Conservation (phyloP, 2,329 filamentous ascomycete species). For the Exophiala bonariae region DNA sequence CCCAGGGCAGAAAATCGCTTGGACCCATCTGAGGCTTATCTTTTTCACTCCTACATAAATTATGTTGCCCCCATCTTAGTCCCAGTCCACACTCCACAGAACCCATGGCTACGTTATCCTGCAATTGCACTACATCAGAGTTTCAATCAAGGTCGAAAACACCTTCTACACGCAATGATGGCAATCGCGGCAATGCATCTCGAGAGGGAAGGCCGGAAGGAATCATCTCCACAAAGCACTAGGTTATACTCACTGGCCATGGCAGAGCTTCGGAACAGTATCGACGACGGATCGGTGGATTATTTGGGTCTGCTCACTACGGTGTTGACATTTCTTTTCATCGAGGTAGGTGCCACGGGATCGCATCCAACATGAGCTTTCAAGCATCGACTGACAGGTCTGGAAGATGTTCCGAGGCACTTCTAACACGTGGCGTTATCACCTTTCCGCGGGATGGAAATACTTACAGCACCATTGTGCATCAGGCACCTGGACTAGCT, state of each 20-base stretch:
- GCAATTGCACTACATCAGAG: conserved; percentile 6
- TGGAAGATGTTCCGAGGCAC: conserved; percentile 1
- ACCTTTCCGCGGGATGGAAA: conserved; percentile 3
- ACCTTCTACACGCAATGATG: conserved; percentile 4
- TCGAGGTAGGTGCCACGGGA: neutral
- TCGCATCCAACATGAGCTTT: neutral
- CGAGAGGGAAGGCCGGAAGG: neutral
- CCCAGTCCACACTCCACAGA: neutral
- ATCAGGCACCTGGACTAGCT: neutral
- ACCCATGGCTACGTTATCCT: conserved; percentile 5
- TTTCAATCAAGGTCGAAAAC: neutral
- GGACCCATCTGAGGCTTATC: neutral
- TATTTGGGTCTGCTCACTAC: conserved; percentile 5
- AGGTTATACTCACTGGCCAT: conserved; percentile 1
- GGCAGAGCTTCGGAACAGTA: conserved; percentile 3
- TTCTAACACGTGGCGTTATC: conserved; percentile 1
- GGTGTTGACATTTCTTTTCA: conserved; percentile 1
- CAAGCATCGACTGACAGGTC: no score
- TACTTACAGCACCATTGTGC: conserved; percentile 2
- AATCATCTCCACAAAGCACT: neutral
- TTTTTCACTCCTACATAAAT: conserved; percentile 2
- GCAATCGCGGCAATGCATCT: neutral
- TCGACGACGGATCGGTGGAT: neutral
- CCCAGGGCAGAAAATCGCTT: neutral
- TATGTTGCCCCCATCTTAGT: neutral